phyloP scores from a whole-genome alignment of 768 basidiomycete species.

The Tubosaeta brunneosetosa region DNA sequence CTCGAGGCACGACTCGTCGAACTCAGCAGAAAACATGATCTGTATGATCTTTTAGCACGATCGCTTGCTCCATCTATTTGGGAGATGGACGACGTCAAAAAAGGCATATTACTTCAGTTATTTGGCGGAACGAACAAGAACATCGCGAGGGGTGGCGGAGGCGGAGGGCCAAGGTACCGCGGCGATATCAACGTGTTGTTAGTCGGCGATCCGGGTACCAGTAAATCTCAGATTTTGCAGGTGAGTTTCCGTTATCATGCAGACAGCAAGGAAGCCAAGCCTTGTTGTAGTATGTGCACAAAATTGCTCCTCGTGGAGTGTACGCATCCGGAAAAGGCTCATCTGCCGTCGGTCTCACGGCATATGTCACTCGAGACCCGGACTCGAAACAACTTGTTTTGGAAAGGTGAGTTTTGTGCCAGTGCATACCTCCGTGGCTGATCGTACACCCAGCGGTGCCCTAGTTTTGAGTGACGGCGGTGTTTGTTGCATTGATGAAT shows the following conservation, averaged over 20 bases:
- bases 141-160: slow-evolving; percentile 88
- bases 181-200: slow-evolving; percentile 97
- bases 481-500: slow-evolving; percentile 98
- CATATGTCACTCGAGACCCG: slow-evolving; percentile 96
- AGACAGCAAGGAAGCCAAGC: neutral
- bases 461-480: slow-evolving; percentile 94
- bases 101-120: slow-evolving; percentile 91
- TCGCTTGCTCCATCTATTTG: slow-evolving; percentile 94
- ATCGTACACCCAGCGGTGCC: slow-evolving; percentile 60
- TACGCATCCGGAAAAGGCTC: slow-evolving; percentile 98
- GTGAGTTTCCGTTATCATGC: slow-evolving; percentile 37
- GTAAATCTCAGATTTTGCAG: slow-evolving; percentile 93
- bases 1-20: slow-evolving; percentile 74
- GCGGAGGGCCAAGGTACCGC: slow-evolving; percentile 92
- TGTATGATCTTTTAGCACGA: slow-evolving; percentile 81
- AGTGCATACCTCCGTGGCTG: neutral
- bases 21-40: slow-evolving; percentile 68
- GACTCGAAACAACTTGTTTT: slow-evolving; percentile 97
- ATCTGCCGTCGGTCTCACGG: slow-evolving; percentile 96
- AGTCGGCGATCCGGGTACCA: slow-evolving; percentile 96
- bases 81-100: slow-evolving; percentile 99
- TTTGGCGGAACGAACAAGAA: slow-evolving; percentile 99
- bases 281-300: slow-evolving; percentile 82
- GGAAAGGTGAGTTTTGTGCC: slow-evolving; percentile 62
- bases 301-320: slow-evolving; percentile 96